phyloP scores from a whole-genome alignment of 2,329 filamentous ascomycete species.

The Conoideocrella luteorostrata region DNA sequence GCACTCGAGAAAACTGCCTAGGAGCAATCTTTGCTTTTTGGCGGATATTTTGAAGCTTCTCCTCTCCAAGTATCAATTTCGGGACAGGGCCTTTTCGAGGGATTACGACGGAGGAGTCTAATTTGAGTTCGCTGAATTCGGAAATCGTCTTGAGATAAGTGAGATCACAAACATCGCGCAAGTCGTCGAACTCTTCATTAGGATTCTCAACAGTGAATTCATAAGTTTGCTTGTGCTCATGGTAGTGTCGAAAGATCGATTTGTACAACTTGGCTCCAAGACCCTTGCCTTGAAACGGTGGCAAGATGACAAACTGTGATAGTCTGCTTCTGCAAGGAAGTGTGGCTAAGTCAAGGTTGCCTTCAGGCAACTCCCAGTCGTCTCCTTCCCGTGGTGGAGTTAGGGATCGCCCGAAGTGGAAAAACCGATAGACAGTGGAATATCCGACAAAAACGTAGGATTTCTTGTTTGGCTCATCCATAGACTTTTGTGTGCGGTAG shows the following conservation, averaged over 20 bases:
- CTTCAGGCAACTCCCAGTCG: conserved; percentile 38
- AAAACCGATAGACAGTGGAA: conserved; percentile 85
- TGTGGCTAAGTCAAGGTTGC: conserved; percentile 46
- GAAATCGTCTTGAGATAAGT: conserved; percentile 53
- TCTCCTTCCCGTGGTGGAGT: conserved; percentile 34
- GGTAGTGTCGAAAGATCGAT: conserved; percentile 65
- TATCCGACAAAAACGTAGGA: conserved; percentile 85
- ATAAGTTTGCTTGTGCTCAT: conserved; percentile 59
- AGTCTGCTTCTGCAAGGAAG: conserved; percentile 76
- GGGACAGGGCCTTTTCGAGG: conserved; percentile 42
- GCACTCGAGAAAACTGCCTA: conserved; percentile 67
- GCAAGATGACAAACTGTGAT: conserved; percentile 88
- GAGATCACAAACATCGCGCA: conserved; percentile 71
- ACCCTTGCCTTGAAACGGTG: conserved; percentile 75
- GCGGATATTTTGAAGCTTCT: conserved; percentile 50
- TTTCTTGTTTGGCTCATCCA: conserved; percentile 35
- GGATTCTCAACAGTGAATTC: conserved; percentile 95
- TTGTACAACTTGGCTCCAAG: conserved; percentile 77
- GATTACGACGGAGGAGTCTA: conserved; percentile 47
- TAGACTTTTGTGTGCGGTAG: conserved; percentile 55
- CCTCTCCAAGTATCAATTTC: conserved; percentile 50
- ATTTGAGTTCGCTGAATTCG: conserved; percentile 48
- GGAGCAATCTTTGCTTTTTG: conserved; percentile 63
- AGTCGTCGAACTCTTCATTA: conserved; percentile 75
- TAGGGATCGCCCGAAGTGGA: conserved; percentile 46